Conservation (phyloP, 306 rosid species). For the Cucurbita moschata region DNA sequence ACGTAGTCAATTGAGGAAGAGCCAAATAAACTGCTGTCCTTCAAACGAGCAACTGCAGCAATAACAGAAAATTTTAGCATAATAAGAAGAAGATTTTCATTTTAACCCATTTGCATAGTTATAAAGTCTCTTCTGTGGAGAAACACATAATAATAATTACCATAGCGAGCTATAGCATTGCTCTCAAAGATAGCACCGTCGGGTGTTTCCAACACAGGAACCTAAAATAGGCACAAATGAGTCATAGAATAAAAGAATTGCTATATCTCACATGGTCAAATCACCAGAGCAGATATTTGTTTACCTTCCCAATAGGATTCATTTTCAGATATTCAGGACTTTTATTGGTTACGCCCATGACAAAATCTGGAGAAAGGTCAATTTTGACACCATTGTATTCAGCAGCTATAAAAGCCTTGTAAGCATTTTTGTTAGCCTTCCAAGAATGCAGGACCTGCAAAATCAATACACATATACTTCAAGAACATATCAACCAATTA, state of each 20-base stretch:
- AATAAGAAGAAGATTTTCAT: neutral
- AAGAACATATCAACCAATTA: neutral
- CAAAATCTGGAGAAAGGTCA: conserved; percentile 25
- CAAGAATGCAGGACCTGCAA: conserved; percentile 45
- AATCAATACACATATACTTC: neutral
- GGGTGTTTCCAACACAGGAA: conserved; percentile 66
- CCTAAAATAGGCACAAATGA: conserved; percentile 13
- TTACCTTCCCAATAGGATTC: conserved; percentile 81
- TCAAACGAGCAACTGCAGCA: conserved; percentile 52
- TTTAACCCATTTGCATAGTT: neutral
- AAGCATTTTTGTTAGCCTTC: conserved; percentile 34
- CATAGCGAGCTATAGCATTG: conserved; percentile 77
- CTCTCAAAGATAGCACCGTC: conserved; percentile 76
- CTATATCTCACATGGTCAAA: neutral
- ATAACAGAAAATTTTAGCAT: neutral
- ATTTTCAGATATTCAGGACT: conserved; percentile 57
- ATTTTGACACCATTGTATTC: conserved; percentile 51
- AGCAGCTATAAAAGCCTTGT: conserved; percentile 44
- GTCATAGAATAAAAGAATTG: too few species aligned
- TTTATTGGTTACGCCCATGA: conserved; percentile 60
- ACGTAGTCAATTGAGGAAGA: conserved; percentile 50
- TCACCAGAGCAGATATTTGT: neutral
- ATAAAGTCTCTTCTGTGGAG: neutral
- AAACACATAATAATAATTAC: conserved; percentile 11
- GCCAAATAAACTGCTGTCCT: conserved; percentile 38